phyloP scores from a whole-genome alignment of 2,329 filamentous ascomycete genomes.

The Raffaelea deltoideospora region DNA sequence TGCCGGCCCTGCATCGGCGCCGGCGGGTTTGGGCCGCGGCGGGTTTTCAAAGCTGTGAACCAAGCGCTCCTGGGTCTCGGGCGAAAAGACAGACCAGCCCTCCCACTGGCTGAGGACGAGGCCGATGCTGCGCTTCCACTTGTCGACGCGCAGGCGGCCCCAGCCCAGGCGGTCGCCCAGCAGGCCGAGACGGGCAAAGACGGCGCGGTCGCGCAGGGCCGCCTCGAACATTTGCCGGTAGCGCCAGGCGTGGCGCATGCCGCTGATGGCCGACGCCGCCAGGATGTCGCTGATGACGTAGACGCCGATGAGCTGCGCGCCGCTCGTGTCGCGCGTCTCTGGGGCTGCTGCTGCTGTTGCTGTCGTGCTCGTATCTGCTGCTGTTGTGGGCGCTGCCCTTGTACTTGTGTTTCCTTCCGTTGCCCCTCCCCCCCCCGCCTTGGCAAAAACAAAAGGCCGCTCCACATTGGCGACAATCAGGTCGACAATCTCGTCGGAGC shows the following conservation, averaged over 20 bases:
- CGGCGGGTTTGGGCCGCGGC: slow-evolving; percentile 32
- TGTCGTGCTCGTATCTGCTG: slow-evolving; percentile 14
- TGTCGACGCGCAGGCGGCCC: slow-evolving; percentile 70
- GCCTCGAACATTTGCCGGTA: slow-evolving; percentile 69
- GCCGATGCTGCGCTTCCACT: slow-evolving; percentile 66
- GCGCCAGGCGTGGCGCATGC: slow-evolving; percentile 72
- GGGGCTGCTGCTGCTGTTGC: slow-evolving; percentile 24
- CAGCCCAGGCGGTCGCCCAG: slow-evolving; percentile 59
- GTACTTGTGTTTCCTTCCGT: slow-evolving; percentile 1
- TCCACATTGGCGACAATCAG: slow-evolving; percentile 73
- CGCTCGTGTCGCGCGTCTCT: slow-evolving; percentile 47
- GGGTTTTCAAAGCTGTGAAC: slow-evolving; percentile 57
- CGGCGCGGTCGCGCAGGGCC: slow-evolving; percentile 49
- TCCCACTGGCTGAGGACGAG: slow-evolving; percentile 58
- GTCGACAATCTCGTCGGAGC: slow-evolving; percentile 82
- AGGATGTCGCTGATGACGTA: slow-evolving; percentile 69
- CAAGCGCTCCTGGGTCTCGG: slow-evolving; percentile 57
- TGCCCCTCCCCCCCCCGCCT: too few species aligned
- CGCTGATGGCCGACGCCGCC: slow-evolving; percentile 59
- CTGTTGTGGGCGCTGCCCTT: slow-evolving; percentile 15
- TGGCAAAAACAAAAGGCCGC: slow-evolving; percentile 51
- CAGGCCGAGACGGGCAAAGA: slow-evolving; percentile 61
- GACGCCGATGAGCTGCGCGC: slow-evolving; percentile 62
- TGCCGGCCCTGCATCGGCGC: too few species aligned
- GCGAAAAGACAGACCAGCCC: slow-evolving; percentile 58